Evolutionary conservation across 176 grass and related monocot species (phyloP).

Genomic region (Oryza meyeriana): DNA sequence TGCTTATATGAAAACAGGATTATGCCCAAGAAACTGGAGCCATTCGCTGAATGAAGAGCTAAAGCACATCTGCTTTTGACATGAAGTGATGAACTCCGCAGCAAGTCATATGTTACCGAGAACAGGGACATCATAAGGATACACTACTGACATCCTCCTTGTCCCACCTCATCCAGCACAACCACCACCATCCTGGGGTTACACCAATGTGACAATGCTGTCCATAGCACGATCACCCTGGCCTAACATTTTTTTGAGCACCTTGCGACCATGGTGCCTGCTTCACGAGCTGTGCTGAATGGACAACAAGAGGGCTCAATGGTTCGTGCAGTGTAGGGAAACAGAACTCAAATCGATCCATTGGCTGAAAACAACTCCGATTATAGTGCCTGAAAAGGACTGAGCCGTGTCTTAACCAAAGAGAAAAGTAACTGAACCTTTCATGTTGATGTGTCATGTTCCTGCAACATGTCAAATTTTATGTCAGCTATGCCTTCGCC

Average conservation of each 20-base stretch:
- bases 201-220: background rate
- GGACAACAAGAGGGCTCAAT: background rate
- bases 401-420: background rate
- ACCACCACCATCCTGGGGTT: background rate
- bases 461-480: background rate
- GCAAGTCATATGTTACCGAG: background rate
- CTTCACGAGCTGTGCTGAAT: background rate
- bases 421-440: background rate
- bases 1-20: background rate
- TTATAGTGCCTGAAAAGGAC: background rate
- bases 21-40: conserved; percentile 10
- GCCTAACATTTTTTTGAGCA: conserved; percentile 33
- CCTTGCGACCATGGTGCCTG: background rate
- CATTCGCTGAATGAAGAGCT: background rate
- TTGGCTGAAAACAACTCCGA: background rate
- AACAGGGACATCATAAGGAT: background rate
- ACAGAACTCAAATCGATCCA: background rate
- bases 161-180: background rate
- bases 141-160: background rate
- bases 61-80: conserved; percentile 33
- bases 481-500: background rate
- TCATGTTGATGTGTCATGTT: background rate
- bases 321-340: background rate
- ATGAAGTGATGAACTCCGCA: background rate
- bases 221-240: background rate